Base-by-base conservation (phyloP, 208 protist species). In the Novymonas esmeraldas region DNA sequence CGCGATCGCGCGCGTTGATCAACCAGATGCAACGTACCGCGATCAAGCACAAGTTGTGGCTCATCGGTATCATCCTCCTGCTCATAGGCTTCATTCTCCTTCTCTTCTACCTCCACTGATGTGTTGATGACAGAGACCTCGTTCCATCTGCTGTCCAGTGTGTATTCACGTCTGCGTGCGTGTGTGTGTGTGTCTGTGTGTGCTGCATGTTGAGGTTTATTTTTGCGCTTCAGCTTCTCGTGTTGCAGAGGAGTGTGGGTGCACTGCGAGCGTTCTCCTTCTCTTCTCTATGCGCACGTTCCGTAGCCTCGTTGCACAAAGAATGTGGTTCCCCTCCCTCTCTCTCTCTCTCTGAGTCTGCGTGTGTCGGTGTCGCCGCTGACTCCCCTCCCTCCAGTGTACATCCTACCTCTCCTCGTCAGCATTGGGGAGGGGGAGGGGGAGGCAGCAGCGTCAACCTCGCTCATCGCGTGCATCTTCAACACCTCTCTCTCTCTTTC, bases 11-110 rank as follows among this genome's bases (percentile, higher is more conserved):
- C 29, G 67, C 70, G 31, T 33, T 95, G 11, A 58, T 95, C 24
- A 70, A 72, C 46, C 69, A 76, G n/a, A 95, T 95, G 86, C 89
- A 89, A 39, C 71, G 73, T 22, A 87, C 81, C 6, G 86, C 82
- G 31, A 49, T 80, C 7, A 84, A 85, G 55, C 73, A 91, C 64
- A 94, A 89, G 56, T 9, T 85, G 26, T 85, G 50, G 31, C 68
- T 93, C 10, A 52, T 68, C 11, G 66, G 70, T 20, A 70, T 89
- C 33, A 91, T 91, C 38, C n/a, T 77, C 22, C 4, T 73, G 44
- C 48, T 93, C 0, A 10, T 89, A 0, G n/a, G 71, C 34, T 62
- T 82, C 29, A 78, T 92, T 31, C 5, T 78, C 18, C 71, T 84
- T 16, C 29, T 85, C 0, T 38, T 84, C n/a, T 82, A 78, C 51